phyloP scores from a whole-genome alignment of 2,329 filamentous ascomycete genomes.

The Nannizziopsis barbatae region DNA sequence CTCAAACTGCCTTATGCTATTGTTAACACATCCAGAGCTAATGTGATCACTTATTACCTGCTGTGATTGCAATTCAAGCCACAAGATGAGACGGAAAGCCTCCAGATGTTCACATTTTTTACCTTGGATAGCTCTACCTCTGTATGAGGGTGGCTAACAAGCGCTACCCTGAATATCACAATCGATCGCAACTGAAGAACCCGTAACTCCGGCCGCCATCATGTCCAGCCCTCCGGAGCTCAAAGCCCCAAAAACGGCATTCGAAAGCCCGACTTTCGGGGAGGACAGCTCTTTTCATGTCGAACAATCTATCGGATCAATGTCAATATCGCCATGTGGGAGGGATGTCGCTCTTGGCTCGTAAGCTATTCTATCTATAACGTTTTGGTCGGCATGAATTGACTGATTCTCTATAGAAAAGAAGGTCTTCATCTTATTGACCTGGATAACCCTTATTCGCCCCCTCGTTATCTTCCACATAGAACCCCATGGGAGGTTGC shows the following conservation, averaged over 20 bases:
- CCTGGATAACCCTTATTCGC: conserved; percentile 76
- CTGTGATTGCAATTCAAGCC: not conserved
- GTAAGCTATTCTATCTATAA: conserved; percentile 27
- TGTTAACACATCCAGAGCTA: no score
- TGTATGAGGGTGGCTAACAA: not conserved
- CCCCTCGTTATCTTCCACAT: conserved; percentile 73
- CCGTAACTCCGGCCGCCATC: not conserved
- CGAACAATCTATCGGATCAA: conserved; percentile 68
- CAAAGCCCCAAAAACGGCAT: conserved; percentile 45
- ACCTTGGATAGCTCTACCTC: not conserved
- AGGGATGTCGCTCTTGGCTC: conserved; percentile 84
- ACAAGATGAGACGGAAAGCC: conserved; percentile 6
- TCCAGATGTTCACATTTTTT: not conserved
- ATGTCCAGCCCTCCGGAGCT: conserved; percentile 18
- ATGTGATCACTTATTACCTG: not conserved
- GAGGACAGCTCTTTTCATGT: conserved; percentile 75
- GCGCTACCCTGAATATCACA: not conserved
- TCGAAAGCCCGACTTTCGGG: conserved; percentile 79
- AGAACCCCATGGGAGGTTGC: conserved; percentile 89
- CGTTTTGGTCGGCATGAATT: not conserved
- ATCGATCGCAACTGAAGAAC: not conserved
- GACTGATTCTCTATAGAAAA: conserved; percentile 41
- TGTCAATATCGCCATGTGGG: conserved; percentile 83
- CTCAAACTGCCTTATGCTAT: no score
- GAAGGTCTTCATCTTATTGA: conserved; percentile 87